phyloP scores from a whole-genome alignment of 768 basidiomycete genomes.

The Hericium rajendrae region DNA sequence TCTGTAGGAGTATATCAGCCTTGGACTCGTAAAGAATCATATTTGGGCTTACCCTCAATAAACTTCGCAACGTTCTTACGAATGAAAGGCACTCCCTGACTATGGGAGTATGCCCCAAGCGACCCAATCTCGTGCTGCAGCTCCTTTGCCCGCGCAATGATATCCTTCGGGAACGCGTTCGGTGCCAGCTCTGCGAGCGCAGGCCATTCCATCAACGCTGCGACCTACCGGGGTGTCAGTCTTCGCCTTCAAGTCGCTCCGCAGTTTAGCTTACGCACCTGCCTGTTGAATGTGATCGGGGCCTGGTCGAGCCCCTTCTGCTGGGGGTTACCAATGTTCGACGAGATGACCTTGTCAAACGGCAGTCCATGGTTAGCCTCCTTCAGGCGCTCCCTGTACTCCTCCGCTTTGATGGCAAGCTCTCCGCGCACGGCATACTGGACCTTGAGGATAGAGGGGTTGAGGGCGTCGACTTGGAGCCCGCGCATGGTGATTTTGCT shows the following conservation, averaged over 20 bases:
- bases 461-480: slow-evolving; percentile 65
- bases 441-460: slow-evolving; percentile 77
- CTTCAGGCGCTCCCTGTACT: slow-evolving; percentile 64
- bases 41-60: slow-evolving; percentile 55
- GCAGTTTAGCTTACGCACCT: slow-evolving; percentile 41
- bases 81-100: slow-evolving; percentile 85
- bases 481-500: slow-evolving; percentile 19
- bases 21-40: neutral
- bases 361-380: slow-evolving; percentile 49
- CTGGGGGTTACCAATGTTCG: slow-evolving; percentile 98
- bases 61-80: slow-evolving; percentile 83
- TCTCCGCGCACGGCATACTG: slow-evolving; percentile 97
- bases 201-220: slow-evolving; percentile 89
- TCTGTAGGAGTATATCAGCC: slow-evolving; percentile 32
- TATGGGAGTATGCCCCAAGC: slow-evolving; percentile 92
- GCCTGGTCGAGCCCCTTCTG: slow-evolving; percentile 90
- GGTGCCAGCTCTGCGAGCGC: slow-evolving; percentile 69
- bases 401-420: slow-evolving; percentile 89
- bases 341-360: slow-evolving; percentile 82
- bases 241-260: neutral
- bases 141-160: slow-evolving; percentile 71
- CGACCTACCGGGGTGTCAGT: slow-evolving; percentile 43
- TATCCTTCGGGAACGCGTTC: slow-evolving; percentile 77
- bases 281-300: slow-evolving; percentile 85
- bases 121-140: slow-evolving; percentile 83